phyloP scores from a whole-genome alignment of 257 asterid species.

The Lycium ferocissimum region DNA sequence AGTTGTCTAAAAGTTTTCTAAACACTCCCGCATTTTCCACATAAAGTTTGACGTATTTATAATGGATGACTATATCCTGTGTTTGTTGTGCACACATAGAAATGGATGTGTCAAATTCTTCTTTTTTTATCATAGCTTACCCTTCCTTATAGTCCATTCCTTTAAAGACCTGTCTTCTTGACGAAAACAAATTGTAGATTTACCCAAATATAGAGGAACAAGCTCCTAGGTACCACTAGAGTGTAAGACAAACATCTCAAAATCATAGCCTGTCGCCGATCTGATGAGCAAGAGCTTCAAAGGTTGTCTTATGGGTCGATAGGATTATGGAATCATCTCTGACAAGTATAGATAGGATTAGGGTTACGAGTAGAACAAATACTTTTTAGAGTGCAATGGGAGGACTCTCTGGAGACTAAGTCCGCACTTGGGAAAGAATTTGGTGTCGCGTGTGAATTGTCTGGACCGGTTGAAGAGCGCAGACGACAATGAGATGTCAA shows the following conservation, averaged over 20 bases:
- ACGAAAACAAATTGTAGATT: not conserved
- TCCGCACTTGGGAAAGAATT: not conserved
- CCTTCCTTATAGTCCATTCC: not conserved
- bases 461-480: not conserved
- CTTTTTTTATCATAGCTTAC: not conserved
- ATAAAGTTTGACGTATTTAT: no score
- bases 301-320: not conserved
- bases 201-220: not conserved
- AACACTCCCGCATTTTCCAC: no score
- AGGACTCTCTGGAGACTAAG: not conserved
- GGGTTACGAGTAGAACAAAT: not conserved
- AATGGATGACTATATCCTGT: not conserved
- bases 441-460: not conserved
- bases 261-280: not conserved
- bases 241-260: constrained; percentile 1
- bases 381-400: not conserved
- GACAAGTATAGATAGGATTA: not conserved
- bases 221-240: not conserved
- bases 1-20: not conserved
- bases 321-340: not conserved
- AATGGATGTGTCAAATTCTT: not conserved
- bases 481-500: not conserved
- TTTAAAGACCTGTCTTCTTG: not conserved
- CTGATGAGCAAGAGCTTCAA: not conserved
- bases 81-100: not conserved